These are phyloP conservation scores for Paramecium sexaurelia DNA, from an alignment of 73 alveolate species.

Conservation along the genomic window DNA sequence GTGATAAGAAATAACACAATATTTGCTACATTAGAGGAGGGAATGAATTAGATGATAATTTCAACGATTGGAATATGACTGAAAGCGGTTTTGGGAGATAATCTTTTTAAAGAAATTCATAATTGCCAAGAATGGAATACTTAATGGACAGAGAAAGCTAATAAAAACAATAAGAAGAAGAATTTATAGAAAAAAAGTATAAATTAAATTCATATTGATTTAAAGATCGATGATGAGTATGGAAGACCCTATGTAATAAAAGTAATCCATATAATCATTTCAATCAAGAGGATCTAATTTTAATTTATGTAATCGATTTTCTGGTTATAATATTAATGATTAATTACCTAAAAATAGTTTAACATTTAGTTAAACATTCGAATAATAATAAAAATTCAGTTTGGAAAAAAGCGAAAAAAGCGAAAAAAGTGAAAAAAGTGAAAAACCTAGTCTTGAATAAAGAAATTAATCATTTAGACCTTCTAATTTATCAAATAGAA, in stretches of 20 bases:
- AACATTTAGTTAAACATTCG: neutral
- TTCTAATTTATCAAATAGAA: neutral
- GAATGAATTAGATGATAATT: neutral
- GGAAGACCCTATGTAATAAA: neutral
- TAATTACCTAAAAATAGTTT: neutral
- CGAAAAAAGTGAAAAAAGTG: neutral
- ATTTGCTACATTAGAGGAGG: neutral
- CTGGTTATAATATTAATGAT: neutral
- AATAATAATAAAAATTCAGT: neutral
- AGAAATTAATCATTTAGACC: neutral
- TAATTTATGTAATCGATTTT: neutral
- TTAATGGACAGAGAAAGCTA: conserved; percentile 13
- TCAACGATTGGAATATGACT: neutral
- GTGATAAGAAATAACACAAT: neutral
- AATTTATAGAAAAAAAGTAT: neutral
- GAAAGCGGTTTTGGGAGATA: neutral
- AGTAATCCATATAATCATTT: neutral
- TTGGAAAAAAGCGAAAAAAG: neutral
- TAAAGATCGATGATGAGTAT: neutral
- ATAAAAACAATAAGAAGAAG: neutral
- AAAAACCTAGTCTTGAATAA: neutral
- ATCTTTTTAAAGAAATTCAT: neutral
- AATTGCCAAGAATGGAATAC: neutral
- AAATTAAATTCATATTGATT: neutral
- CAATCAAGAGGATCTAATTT: neutral